Conservation (phyloP, 805 yeast species). For the Saccharomyces cerevisiae region DNA sequence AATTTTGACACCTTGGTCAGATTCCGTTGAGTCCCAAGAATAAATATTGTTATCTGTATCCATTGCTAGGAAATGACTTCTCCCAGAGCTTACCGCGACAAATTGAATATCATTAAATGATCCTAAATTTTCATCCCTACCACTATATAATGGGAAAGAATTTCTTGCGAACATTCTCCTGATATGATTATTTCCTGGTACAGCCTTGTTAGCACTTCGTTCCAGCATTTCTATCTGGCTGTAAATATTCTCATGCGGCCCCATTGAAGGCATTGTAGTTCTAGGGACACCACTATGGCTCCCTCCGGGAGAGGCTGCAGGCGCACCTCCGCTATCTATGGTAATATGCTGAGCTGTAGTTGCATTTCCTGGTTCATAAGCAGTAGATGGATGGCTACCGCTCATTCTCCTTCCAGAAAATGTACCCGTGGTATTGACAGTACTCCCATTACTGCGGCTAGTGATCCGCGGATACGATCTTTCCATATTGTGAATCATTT, state of each 20-base stretch:
- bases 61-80: constrained; percentile 56
- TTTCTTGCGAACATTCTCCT: constrained; percentile 26
- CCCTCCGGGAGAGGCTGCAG: not conserved
- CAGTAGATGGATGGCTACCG: not conserved
- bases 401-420: constrained; percentile 1
- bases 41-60: constrained; percentile 43
- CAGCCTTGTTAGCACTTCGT: constrained; percentile 11
- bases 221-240: constrained; percentile 19
- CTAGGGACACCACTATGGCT: not conserved
- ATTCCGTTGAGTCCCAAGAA: constrained; percentile 51
- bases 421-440: constrained; percentile 19
- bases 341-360: not conserved
- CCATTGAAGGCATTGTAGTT: constrained; percentile 5
- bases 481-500: constrained; percentile 20
- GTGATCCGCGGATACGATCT: constrained; percentile 13
- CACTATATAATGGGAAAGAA: constrained; percentile 16
- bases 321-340: not conserved
- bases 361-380: constrained; percentile 9
- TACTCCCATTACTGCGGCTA: constrained; percentile 1
- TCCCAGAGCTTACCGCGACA: constrained; percentile 49
- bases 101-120: constrained; percentile 28
- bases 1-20: constrained; percentile 38
- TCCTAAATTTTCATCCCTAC: constrained; percentile 7
- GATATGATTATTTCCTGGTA: constrained; percentile 22
- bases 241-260: constrained; percentile 26